Evolutionary conservation across 306 rosid species (phyloP).

Genomic region (Fragaria nilgerrensis): DNA sequence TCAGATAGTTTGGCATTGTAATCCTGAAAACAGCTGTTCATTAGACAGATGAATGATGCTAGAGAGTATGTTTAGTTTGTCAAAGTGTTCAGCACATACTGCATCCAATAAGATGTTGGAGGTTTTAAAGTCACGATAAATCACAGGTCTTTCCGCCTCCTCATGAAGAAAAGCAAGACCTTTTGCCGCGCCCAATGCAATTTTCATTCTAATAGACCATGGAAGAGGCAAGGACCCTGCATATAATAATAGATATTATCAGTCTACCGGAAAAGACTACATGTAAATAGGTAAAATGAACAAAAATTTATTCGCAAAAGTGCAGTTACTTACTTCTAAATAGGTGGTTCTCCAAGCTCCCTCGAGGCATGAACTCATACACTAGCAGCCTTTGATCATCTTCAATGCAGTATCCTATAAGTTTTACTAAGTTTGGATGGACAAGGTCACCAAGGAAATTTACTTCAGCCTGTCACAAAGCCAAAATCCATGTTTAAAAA

Average conservation of each 20-base stretch:
- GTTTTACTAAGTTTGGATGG: conserved; percentile 87
- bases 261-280: conserved; percentile 18
- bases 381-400: conserved; percentile 92
- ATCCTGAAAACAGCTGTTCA: conserved; percentile 51
- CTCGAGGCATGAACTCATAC: conserved; percentile 96
- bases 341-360: conserved; percentile 96
- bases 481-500: conserved; percentile 12
- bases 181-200: conserved; percentile 94
- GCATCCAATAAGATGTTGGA: conserved; percentile 94
- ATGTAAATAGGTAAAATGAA: background rate
- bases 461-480: conserved; percentile 79
- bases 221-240: conserved; percentile 98
- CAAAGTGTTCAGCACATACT: conserved; percentile 50
- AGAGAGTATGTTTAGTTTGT: conserved; percentile 10
- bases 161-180: conserved; percentile 98
- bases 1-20: conserved; percentile 97
- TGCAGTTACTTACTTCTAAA: conserved; percentile 72
- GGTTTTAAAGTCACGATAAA: conserved; percentile 94
- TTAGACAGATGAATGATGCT: conserved; percentile 34
- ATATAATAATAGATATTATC: conserved; percentile 20
- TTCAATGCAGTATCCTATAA: conserved; percentile 94
- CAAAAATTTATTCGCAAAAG: conserved; percentile 1
- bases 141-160: conserved; percentile 95
- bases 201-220: conserved; percentile 95
- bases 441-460: conserved; percentile 89